Evolutionary conservation across 345 rosid species (phyloP).

Genomic region (Melaleuca quinquenervia): DNA sequence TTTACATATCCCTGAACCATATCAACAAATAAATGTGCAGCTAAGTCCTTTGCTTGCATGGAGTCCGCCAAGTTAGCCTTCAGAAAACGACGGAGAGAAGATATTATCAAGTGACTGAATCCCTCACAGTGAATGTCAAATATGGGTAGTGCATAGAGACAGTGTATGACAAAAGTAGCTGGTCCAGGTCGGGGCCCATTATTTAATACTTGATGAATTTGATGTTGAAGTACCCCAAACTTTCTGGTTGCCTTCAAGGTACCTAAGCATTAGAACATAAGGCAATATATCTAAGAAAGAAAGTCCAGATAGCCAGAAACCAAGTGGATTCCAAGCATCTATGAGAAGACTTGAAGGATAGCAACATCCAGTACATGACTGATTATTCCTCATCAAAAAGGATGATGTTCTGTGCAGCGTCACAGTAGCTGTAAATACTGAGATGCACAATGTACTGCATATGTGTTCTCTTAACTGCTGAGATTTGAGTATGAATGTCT

Average conservation of each 20-base stretch:
- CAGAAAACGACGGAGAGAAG: slow-evolving; percentile 58
- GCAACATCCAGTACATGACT: background rate
- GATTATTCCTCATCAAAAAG: background rate
- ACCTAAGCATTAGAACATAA: slow-evolving; percentile 29
- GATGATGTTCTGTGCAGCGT: background rate
- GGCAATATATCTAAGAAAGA: background rate
- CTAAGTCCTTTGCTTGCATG: slow-evolving; percentile 40
- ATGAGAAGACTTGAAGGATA: background rate
- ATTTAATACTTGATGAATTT: slow-evolving; percentile 37
- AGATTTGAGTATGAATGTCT: background rate
- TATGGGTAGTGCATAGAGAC: slow-evolving; percentile 64
- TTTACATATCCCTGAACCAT: slow-evolving; percentile 34
- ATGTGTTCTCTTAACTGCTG: background rate
- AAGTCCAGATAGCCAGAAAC: background rate
- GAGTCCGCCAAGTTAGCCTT: slow-evolving; percentile 32
- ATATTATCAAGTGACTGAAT: slow-evolving; percentile 79
- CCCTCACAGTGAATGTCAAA: slow-evolving; percentile 67
- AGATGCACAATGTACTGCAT: background rate
- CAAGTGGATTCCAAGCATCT: background rate
- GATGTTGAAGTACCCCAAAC: slow-evolving; percentile 68
- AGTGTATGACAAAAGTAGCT: slow-evolving; percentile 45
- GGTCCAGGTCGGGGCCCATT: slow-evolving; percentile 79
- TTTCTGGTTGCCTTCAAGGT: slow-evolving; percentile 58
- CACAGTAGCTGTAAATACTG: background rate
- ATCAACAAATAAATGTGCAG: slow-evolving; percentile 47